Conservation (phyloP, 2,329 filamentous ascomycete species). For the Ampelomyces quisqualis region DNA sequence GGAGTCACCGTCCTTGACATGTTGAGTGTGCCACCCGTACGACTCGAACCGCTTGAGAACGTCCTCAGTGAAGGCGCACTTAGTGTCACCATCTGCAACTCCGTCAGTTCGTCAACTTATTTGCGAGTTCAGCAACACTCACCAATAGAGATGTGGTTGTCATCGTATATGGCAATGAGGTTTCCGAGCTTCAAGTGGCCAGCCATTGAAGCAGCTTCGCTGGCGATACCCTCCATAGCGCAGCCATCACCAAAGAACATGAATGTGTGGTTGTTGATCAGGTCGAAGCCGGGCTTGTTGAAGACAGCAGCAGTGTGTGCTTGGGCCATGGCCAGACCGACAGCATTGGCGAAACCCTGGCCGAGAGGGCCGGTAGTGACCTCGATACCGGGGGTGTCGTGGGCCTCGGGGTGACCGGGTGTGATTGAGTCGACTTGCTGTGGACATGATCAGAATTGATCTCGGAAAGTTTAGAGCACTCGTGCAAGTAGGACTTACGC, state of each 20-base stretch:
- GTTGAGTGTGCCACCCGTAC: slow-evolving; percentile 91
- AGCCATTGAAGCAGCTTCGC: slow-evolving; percentile 86
- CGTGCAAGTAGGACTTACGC: slow-evolving; percentile 61
- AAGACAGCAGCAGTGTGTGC: slow-evolving; percentile 85
- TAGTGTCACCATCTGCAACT: slow-evolving; percentile 80
- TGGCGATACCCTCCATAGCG: slow-evolving; percentile 96
- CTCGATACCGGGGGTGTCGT: slow-evolving; percentile 95
- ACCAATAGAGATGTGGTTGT: slow-evolving; percentile 93
- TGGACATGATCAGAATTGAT: slow-evolving; percentile 15
- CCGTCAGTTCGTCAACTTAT: slow-evolving; percentile 13
- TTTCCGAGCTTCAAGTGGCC: slow-evolving; percentile 98
- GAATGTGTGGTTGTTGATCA: slow-evolving; percentile 97
- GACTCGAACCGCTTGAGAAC: slow-evolving; percentile 92
- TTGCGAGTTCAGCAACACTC: slow-evolving; percentile 27
- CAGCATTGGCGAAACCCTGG: slow-evolving; percentile 95
- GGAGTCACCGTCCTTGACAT: slow-evolving; percentile 83
- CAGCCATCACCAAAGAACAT: slow-evolving; percentile 96
- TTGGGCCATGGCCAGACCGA: slow-evolving; percentile 96
- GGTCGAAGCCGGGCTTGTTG: slow-evolving; percentile 93
- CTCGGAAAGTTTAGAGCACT: slow-evolving; percentile 51
- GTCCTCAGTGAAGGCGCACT: slow-evolving; percentile 95
- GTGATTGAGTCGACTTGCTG: slow-evolving; percentile 76
- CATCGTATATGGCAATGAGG: slow-evolving; percentile 94
- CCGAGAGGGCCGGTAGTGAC: slow-evolving; percentile 97
- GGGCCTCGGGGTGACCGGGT: slow-evolving; percentile 92